Conservation (phyloP, 1,139 yeast genomes). For the Geotrichum cucujoidarum region DNA sequence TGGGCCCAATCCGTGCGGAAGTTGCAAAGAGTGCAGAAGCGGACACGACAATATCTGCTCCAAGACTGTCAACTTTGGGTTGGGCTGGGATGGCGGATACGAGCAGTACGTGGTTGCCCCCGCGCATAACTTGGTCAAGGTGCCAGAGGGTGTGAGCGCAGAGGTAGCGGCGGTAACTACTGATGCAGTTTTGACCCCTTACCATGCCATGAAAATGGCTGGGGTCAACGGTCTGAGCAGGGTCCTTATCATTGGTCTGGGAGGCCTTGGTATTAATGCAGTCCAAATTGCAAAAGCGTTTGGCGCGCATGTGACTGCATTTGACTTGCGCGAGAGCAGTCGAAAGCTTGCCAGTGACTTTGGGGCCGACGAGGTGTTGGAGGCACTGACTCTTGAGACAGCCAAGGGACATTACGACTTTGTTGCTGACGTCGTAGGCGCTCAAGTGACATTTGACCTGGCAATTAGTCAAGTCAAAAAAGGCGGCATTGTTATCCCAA, state of each 20-base stretch:
- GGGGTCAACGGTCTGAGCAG: slow-evolving; percentile 38
- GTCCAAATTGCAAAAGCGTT: slow-evolving; percentile 43
- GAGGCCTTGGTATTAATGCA: slow-evolving; percentile 51
- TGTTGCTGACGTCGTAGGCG: slow-evolving; percentile 47
- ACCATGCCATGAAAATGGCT: slow-evolving; percentile 44
- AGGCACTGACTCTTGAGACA: slow-evolving; percentile 31
- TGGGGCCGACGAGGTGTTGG: slow-evolving; percentile 46
- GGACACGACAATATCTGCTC: slow-evolving; percentile 45
- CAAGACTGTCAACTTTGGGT: slow-evolving; percentile 32
- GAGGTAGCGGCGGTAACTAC: slow-evolving; percentile 49
- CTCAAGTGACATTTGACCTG: slow-evolving; percentile 36
- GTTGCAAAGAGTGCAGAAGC: slow-evolving; percentile 42
- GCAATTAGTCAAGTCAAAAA: slow-evolving; percentile 34
- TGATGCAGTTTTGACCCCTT: slow-evolving; percentile 51
- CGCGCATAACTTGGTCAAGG: slow-evolving; percentile 28
- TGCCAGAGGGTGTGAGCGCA: slow-evolving; percentile 46
- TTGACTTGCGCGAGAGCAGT: slow-evolving; percentile 40
- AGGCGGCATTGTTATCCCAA: slow-evolving; percentile 43
- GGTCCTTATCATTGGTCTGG: slow-evolving; percentile 46
- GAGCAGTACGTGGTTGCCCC: slow-evolving; percentile 44
- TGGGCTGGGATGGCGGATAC: slow-evolving; percentile 49
- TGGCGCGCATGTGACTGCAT: slow-evolving; percentile 43
- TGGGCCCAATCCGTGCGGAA: slow-evolving; percentile 44
- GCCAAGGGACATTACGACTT: slow-evolving; percentile 28
- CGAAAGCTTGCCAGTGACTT: slow-evolving; percentile 35